phyloP scores from a whole-genome alignment of 83 land plant species.

The Diphasiastrum complanatum region DNA sequence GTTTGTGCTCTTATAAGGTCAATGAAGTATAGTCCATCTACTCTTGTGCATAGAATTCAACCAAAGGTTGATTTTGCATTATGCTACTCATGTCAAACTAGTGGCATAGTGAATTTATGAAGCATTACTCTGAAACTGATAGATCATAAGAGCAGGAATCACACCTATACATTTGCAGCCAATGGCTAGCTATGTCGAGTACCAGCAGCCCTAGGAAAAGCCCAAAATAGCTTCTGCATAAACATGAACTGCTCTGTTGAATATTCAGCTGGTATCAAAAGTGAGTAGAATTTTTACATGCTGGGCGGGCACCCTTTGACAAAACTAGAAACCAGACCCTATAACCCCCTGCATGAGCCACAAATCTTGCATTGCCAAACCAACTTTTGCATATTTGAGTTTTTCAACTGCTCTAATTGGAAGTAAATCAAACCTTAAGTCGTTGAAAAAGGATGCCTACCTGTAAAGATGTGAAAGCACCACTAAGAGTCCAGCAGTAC shows the following conservation, averaged over 20 bases:
- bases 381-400: too few species aligned
- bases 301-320: not conserved
- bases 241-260: not conserved
- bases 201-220: conserved; percentile 75
- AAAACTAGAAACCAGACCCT: conserved; percentile 4
- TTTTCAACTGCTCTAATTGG: not conserved
- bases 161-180: conserved; percentile 99
- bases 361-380: too few species aligned
- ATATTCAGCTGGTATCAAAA: not conserved
- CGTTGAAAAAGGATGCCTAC: conserved; percentile 27
- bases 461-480: conserved; percentile 80
- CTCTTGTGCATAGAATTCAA: too few species aligned
- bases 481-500: conserved; percentile 92
- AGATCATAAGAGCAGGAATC: too few species aligned
- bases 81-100: too few species aligned
- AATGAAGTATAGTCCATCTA: too few species aligned
- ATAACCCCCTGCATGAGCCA: too few species aligned
- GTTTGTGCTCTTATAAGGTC: too few species aligned
- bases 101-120: too few species aligned
- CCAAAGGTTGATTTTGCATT: too few species aligned
- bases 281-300: not conserved
- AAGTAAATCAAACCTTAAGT: not conserved
- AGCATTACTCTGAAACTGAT: too few species aligned
- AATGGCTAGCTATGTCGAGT: conserved; percentile 88
- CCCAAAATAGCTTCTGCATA: conserved; percentile 58